These are phyloP conservation scores for Perilla frutescens DNA, from an alignment of 257 asterid species.

Conservation along the genomic window DNA sequence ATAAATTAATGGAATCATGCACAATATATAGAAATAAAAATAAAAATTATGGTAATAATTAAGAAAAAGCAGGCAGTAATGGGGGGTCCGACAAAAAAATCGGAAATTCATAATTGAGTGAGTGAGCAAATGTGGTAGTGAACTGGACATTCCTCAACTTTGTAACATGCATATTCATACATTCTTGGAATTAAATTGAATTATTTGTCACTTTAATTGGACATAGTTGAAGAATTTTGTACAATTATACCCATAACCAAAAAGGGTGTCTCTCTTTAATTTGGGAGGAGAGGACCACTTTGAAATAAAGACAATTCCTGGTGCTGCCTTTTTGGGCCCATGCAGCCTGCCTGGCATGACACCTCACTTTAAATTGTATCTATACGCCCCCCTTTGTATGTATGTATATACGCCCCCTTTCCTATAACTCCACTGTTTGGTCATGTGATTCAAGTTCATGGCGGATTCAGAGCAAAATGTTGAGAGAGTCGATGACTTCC, in stretches of 20 bases:
- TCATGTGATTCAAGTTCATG: too few relatives aligned
- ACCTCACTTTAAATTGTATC: too few relatives aligned
- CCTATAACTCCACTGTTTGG: too few relatives aligned
- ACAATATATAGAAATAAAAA: too few relatives aligned
- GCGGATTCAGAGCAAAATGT: too few relatives aligned
- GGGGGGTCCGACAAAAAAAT: slow-evolving; percentile 7
- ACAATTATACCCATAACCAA: slow-evolving; percentile 33
- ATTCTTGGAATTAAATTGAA: slow-evolving; percentile 31
- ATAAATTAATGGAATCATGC: too few relatives aligned
- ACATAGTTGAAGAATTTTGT: slow-evolving; percentile 31
- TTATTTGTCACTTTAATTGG: slow-evolving; percentile 26
- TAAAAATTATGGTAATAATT: too few relatives aligned
- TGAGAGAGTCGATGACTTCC: too few relatives aligned
- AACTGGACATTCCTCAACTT: slow-evolving; percentile 27
- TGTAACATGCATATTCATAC: slow-evolving; percentile 29
- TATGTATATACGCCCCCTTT: too few relatives aligned
- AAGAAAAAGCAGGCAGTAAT: background rate
- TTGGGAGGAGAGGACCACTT: slow-evolving; percentile 41
- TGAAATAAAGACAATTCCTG: slow-evolving; percentile 34
- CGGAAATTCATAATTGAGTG: slow-evolving; percentile 8
- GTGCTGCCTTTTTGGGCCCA: slow-evolving; percentile 31
- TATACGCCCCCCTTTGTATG: too few relatives aligned
- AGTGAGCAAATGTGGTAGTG: slow-evolving; percentile 19
- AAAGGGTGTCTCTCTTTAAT: slow-evolving; percentile 5
- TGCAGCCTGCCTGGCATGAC: background rate